Evolutionary conservation across 2,329 filamentous ascomycete species (phyloP), one percentile per base, ranked within the genome.

Genomic region (Xylogone sp.): DNA sequence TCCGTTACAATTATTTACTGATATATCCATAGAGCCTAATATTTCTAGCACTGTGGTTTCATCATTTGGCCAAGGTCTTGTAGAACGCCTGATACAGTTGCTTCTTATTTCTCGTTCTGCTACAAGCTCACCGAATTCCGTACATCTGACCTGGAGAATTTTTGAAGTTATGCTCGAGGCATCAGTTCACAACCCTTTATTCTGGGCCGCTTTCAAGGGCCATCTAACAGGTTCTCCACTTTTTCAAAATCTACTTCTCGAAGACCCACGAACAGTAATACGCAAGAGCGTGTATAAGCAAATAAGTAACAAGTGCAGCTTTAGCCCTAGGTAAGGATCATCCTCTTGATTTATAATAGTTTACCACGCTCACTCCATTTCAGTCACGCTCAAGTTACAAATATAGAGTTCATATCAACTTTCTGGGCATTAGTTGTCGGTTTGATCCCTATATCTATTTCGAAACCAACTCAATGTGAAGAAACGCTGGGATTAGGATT

Each of bases 141-240:
- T 60, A n/a, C 53, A 62, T 24, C 57, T 78, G 43, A 69, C 72
- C 10, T 73, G 70, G 46, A 65, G 68, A 48, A 69, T 69, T 18
- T 74, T 79, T 54, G 74, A 75, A 20, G 67, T 73, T 12, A 62
- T 81, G 3, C 64, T 78, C 10, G 75, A 79, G 60, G 71, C 69
- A 2, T 76, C 75, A 7, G 62, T 76, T 48, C 70, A 75, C 43
- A 76, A 73, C 53, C 58, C 67, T 21, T 58, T 61, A 2, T 67
- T 79, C 45, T 81, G 77, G 77, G 53, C 63, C 3, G 59, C 65
- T 27, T 68, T 76, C 49, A 71, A 71, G 31, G 53, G 65, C 10
- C 64, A 71, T 42, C 59, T 67, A 2, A 59, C 67, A 21, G 69
- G 68, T 45, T 67, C 67, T 19, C 50, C 62, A 9, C 60, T 78